Evolutionary conservation across 306 rosid genomes (phyloP).

Genomic region (Purshia tridentata): DNA sequence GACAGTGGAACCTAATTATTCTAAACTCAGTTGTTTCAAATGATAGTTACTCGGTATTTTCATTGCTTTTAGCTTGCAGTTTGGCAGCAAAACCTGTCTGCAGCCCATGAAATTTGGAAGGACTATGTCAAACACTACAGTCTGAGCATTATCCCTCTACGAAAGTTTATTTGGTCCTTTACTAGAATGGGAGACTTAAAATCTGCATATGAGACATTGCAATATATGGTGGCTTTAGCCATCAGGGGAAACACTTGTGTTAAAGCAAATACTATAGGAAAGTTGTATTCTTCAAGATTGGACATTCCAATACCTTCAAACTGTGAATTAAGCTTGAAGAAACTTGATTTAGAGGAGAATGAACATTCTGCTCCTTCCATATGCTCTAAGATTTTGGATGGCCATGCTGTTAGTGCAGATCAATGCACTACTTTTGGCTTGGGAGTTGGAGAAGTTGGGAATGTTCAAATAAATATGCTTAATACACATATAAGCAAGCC

Average conservation of each 20-base stretch:
- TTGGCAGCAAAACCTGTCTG: constrained; percentile 61
- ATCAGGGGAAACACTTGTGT: constrained; percentile 35
- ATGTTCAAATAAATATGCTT: constrained; percentile 24
- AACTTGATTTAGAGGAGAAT: constrained; percentile 38
- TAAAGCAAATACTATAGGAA: constrained; percentile 36
- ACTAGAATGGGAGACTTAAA: constrained; percentile 30
- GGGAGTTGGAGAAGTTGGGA: constrained; percentile 30
- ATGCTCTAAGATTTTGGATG: constrained; percentile 21
- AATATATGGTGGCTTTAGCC: constrained; percentile 60
- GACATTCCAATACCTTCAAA: constrained; percentile 76
- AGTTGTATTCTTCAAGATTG: constrained; percentile 47
- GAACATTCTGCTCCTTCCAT: constrained; percentile 30
- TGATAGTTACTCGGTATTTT: neutral
- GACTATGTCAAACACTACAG: constrained; percentile 49
- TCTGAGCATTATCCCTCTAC: constrained; percentile 38
- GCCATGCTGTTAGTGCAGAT: constrained; percentile 29
- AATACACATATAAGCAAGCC: constrained; percentile 23
- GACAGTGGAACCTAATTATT: neutral
- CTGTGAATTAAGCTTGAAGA: constrained; percentile 29
- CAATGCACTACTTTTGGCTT: constrained; percentile 23
- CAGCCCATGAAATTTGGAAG: constrained; percentile 66
- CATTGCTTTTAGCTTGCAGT: constrained; percentile 76
- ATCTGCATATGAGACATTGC: constrained; percentile 50
- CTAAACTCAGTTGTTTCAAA: neutral
- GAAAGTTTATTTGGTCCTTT: constrained; percentile 42